Base-by-base conservation (phyloP, 768 basidiomycete species). In the Boletus bicolor region DNA sequence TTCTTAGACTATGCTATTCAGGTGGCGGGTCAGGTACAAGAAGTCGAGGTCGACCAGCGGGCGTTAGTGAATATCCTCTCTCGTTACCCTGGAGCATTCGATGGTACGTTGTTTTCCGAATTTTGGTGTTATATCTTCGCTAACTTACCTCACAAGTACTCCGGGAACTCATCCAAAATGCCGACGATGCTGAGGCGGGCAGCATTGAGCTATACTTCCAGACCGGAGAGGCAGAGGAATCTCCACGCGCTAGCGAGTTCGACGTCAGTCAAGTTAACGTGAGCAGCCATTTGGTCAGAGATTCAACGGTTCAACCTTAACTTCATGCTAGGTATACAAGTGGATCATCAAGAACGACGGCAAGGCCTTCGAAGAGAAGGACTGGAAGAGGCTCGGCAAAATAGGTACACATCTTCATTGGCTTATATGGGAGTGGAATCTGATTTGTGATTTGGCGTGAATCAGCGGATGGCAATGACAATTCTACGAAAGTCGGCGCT, bases 131-230 rank as follows among this genome's bases (percentile, higher is more conserved):
- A 7, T 8, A 8, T 21, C 39, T 19, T 38, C 9, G 24, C 58
- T 63, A 9, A 54, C 21, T 14, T 14, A 12, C 14, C 10, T 2
- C 11, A 11, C 28, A 39, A 72, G 79, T 82, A 36, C 77, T 79
- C 53, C 68, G 83, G 49, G 83, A 83, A 61, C 69, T 84, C 19
- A 64, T 83, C 12, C 82, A 83, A 63, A 84, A 84, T 64, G 79
- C 82, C 15, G 81, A 82, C 57, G 81, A 82, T 68, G 81, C 75
- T 0, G 72, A 67, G 4, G 69, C 76, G 1, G 67, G 51, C 19
- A 56, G 45, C 0, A 68, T 77, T 9, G 66, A 77, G 55, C 62
- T 79, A 5, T 69, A 70, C 37, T 78, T 78, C 53, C 62, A 69
- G 43, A 75, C 73, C 1, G 41, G 53, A 35, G 53, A 49, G 41